Evolutionary conservation across 352 stramenopile genomes (phyloP).

Genomic region (Saprolegnia parasitica): DNA sequence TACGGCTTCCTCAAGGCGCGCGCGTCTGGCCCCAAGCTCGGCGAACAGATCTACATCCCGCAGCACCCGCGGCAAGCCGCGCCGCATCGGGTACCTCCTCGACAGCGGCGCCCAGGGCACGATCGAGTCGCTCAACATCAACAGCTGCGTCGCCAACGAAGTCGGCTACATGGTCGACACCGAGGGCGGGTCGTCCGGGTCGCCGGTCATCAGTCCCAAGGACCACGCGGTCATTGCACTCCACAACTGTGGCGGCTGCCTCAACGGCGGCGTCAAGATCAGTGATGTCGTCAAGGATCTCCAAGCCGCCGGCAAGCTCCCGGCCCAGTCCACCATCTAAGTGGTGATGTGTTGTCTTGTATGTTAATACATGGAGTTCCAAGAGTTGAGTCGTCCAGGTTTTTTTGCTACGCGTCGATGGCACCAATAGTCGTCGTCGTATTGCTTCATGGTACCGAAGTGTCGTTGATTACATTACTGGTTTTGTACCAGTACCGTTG

Average conservation of each 20-base stretch:
- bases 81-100: conserved; percentile 44
- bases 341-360: too few relatives aligned
- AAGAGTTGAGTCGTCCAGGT: too few relatives aligned
- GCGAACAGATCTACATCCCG: conserved; percentile 57
- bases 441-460: too few relatives aligned
- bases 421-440: too few relatives aligned
- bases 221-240: conserved; percentile 66
- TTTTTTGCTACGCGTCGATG: too few relatives aligned
- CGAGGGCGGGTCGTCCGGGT: conserved; percentile 59
- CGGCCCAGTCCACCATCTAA: too few relatives aligned
- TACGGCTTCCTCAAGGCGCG: conserved; percentile 54
- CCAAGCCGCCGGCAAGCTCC: background rate
- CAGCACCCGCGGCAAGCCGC: conserved; percentile 61
- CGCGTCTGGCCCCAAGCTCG: conserved; percentile 39
- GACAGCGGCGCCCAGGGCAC: conserved; percentile 43
- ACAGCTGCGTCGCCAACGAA: conserved; percentile 30
- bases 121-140: conserved; percentile 30
- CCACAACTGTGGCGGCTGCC: conserved; percentile 48
- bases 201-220: conserved; percentile 54
- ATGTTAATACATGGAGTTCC: too few relatives aligned
- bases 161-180: conserved; percentile 71
- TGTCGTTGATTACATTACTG: too few relatives aligned
- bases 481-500: too few relatives aligned
- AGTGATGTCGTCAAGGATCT: conserved; percentile 39
- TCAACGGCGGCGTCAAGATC: conserved; percentile 40